phyloP scores from a whole-genome alignment of 768 basidiomycete species.

The Termitomyces eurrhizus region DNA sequence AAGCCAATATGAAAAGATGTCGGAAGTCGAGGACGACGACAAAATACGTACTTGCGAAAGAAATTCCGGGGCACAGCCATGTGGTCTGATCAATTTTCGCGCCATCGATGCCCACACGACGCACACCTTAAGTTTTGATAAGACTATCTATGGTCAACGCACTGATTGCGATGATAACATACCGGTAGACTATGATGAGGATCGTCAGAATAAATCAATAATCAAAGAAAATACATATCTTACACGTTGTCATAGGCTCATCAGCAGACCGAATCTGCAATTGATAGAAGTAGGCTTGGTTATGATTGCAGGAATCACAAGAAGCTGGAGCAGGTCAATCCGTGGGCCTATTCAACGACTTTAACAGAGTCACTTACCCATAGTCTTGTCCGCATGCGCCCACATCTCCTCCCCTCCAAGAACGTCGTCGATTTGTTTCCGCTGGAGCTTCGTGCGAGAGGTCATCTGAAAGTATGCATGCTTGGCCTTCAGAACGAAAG shows the following conservation, averaged over 20 bases:
- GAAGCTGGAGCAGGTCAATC: constrained; percentile 34
- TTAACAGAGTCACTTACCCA: constrained; percentile 51
- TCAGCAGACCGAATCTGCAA: constrained; percentile 93
- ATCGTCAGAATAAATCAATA: neutral
- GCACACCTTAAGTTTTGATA: constrained; percentile 44
- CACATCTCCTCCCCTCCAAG: constrained; percentile 92
- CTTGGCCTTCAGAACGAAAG: neutral
- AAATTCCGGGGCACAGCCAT: neutral
- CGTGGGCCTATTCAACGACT: neutral
- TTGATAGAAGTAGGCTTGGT: constrained; percentile 90
- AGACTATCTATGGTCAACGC: neutral
- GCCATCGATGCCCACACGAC: constrained; percentile 63
- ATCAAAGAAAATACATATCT: constrained; percentile 16
- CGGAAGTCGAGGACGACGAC: neutral
- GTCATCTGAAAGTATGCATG: constrained; percentile 70
- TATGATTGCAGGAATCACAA: constrained; percentile 79
- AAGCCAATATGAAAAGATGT: neutral
- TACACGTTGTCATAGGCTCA: constrained; percentile 81
- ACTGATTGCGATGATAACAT: constrained; percentile 9
- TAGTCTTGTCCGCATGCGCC: constrained; percentile 88
- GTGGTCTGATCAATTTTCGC: constrained; percentile 46
- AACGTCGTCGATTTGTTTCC: constrained; percentile 95
- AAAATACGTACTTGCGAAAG: neutral
- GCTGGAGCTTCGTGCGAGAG: constrained; percentile 75
- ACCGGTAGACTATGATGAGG: constrained; percentile 56